These are phyloP conservation scores for Suillus hirtellus DNA, from an alignment of 768 basidiomycete genomes.

Conservation along the genomic window DNA sequence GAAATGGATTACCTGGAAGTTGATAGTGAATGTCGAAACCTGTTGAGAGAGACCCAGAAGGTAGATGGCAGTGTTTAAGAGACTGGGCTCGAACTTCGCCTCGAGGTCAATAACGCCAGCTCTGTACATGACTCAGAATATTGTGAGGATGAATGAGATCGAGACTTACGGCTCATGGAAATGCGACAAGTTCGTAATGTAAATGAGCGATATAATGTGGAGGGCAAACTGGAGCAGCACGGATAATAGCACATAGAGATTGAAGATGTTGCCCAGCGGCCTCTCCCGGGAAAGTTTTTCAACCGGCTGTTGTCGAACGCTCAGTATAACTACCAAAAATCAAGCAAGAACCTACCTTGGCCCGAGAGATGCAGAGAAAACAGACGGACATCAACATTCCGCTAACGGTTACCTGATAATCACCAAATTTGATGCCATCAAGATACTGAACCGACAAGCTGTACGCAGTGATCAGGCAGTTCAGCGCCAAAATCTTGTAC, in stretches of 20 bases:
- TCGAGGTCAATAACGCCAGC: slow-evolving; percentile 86
- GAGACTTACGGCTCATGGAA: slow-evolving; percentile 68
- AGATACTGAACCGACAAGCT: slow-evolving; percentile 96
- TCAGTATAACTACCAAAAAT: slow-evolving; percentile 7
- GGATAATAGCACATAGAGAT: slow-evolving; percentile 90
- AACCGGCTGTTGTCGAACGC: slow-evolving; percentile 66
- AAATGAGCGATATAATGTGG: slow-evolving; percentile 87
- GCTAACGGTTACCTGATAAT: slow-evolving; percentile 96
- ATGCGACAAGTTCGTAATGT: slow-evolving; percentile 89
- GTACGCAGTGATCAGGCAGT: slow-evolving; percentile 98
- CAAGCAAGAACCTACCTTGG: slow-evolving; percentile 60
- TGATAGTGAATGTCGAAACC: slow-evolving; percentile 97
- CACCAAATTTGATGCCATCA: slow-evolving; percentile 98
- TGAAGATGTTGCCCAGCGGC: slow-evolving; percentile 69
- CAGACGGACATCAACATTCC: slow-evolving; percentile 92
- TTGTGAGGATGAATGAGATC: slow-evolving; percentile 13
- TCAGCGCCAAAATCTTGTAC: slow-evolving; percentile 99
- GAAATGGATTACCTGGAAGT: slow-evolving; percentile 70
- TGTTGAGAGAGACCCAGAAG: slow-evolving; percentile 94
- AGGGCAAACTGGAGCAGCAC: slow-evolving; percentile 92
- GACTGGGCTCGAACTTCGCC: slow-evolving; percentile 92
- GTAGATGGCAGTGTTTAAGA: slow-evolving; percentile 97
- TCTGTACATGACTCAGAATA: slow-evolving; percentile 34
- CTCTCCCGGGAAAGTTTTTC: slow-evolving; percentile 87
- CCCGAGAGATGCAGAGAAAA: slow-evolving; percentile 93